Base-by-base conservation (phyloP, 352 stramenopile genomes). In the Pythium periplocum region DNA sequence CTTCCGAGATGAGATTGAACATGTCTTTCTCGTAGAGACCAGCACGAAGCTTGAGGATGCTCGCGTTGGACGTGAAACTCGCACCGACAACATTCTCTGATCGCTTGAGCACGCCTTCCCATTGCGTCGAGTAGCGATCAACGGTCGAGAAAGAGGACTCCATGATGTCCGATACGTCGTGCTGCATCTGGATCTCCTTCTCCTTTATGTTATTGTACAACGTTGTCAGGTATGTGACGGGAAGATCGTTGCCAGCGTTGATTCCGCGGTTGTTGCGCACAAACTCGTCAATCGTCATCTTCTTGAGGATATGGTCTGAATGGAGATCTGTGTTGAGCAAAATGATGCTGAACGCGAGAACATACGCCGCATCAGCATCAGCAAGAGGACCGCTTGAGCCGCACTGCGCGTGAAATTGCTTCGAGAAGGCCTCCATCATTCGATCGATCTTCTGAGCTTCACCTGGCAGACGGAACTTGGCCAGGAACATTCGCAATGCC, bases 291-390 rank as follows among this genome's bases (percentile, higher is more conserved):
- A 90, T 39, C 1, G 71, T 93, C 85, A 95, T 95, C 48, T 95
- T 95, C 64, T 93, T 93, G 4, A 75, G 66, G 40, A 95, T 92
- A 41, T 93, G 79, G 34, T 93, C 80, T 53, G 76, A 98, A 69
- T 99, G 97, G 56, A 99, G 64, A 59, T 99, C 97, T n/a, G 96
- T 99, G 71, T 99, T 99, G 30, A 99, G 77, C 95, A 99, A 99
- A 49, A 99, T 99, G 58, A 98, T 98, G 43, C 96, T 97, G 78
- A 98, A 99, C 7, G 95, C 90, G 34, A 99, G 69, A 30, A 99
- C 83, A 55, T 98, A 99, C 2, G 94, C 96, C 32, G 95, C 89
- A 63, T 99, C 96, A 7, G 82, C 93, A 33, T 90, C 74, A 17
- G 86, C 66, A 31, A 93, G 57, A n/a, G 79, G 70, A 2, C 73